Percentiles rank a stretch among this genome's conserved stretches.
Conservation (phyloP, 495 filamentous ascomycete genomes). For the Talaromyces nanjingensis region DNA sequence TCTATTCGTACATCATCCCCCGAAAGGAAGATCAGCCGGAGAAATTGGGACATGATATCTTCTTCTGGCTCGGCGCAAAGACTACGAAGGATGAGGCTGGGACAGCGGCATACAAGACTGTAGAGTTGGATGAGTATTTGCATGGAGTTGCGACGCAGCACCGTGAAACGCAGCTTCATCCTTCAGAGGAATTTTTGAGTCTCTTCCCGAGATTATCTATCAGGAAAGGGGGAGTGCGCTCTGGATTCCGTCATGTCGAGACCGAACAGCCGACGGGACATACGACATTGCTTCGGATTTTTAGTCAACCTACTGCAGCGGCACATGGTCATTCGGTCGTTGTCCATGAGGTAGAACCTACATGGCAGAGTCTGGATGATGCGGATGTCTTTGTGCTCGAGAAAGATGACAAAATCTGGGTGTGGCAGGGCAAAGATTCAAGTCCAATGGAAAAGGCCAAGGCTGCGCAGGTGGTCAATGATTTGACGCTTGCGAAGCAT, state of each 20-base stretch:
- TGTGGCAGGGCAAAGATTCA: constrained; percentile 57
- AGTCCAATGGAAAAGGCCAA: constrained; percentile 60
- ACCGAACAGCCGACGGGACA: constrained; percentile 28
- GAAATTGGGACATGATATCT: constrained; percentile 49
- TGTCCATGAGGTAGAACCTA: constrained; percentile 56
- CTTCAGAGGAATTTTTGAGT: constrained; percentile 48
- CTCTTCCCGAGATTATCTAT: constrained; percentile 51
- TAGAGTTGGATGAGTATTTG: constrained; percentile 58
- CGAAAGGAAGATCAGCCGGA: constrained; percentile 30
- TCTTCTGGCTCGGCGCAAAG: constrained; percentile 55
- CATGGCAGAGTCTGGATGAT: constrained; percentile 53
- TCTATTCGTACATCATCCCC: constrained; percentile 36
- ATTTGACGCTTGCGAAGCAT: constrained; percentile 54
- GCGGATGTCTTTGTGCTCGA: constrained; percentile 57
- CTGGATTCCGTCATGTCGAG: constrained; percentile 54
- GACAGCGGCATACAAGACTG: constrained; percentile 59
- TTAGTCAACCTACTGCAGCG: constrained; percentile 42
- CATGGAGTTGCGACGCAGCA: constrained; percentile 52
- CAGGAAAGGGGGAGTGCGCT: constrained; percentile 49
- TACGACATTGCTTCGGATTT: constrained; percentile 47
- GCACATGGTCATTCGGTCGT: constrained; percentile 37
- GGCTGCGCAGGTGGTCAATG: constrained; percentile 55
- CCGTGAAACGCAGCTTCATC: constrained; percentile 48
- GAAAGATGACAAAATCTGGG: constrained; percentile 52
- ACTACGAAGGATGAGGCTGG: constrained; percentile 58